A percentile compares a stretch with the other conserved stretches of the same genome.
These are phyloP conservation scores for Magnolia changhungtana DNA, from an alignment of 164 flowering plant genomes.

Conservation along the genomic window DNA sequence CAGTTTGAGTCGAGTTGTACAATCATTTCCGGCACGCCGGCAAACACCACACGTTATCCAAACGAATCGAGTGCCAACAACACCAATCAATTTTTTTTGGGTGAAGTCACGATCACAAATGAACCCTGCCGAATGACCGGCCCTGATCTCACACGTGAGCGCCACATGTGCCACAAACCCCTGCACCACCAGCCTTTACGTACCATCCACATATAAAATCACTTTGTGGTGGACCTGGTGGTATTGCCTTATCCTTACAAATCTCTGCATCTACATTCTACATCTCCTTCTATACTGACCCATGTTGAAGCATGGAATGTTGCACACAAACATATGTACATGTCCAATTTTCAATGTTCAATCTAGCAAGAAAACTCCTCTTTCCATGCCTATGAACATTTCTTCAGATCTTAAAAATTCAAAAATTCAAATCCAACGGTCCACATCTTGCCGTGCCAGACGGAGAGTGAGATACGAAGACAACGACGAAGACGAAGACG, in stretches of 20 bases:
- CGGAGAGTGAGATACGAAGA: conserved; percentile 47
- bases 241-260: not conserved
- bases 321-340: not conserved
- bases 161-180: no score
- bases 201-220: no score
- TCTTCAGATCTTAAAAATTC: not conserved
- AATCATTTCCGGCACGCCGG: no score
- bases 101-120: no score
- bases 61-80: no score
- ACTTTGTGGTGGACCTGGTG: no score
- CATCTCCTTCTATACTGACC: not conserved
- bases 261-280: not conserved
- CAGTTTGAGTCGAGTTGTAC: no score
- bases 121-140: no score
- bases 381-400: not conserved
- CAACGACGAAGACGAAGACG: conserved; percentile 37
- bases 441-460: conserved; percentile 14
- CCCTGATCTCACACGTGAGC: no score
- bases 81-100: no score
- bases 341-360: not conserved
- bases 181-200: no score
- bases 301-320: not conserved
- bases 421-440: not conserved
- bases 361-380: not conserved
- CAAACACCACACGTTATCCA: no score